Evolutionary conservation across 2,329 filamentous ascomycete genomes (phyloP), one percentile per base, ranked within the genome.

Genomic region (Dactylellina leptospora): DNA sequence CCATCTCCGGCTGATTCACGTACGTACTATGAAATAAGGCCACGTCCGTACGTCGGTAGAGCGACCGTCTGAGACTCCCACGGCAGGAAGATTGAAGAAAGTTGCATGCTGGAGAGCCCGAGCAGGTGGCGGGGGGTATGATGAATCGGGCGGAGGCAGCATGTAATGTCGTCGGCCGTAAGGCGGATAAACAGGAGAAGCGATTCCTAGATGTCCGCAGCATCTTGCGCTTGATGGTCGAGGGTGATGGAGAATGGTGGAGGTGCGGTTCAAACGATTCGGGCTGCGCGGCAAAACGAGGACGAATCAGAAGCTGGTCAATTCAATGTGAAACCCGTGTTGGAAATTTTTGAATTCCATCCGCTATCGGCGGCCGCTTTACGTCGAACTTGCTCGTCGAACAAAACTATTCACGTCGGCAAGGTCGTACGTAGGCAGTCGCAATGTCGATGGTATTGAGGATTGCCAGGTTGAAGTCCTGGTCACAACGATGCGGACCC

Each of bases 1-100:
- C 38, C 33, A 13, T 53, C 45, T n/a, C 33, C 22, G 47, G 56
- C 23, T 38, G 18, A 42, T 50, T 36, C 42, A 72, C 68, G 28
- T 64, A 72, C 68, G 53, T 72, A 72, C 68, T 72, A 55, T 72
- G 68, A 30, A 72, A 62, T 40, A 20, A 64, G 36, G 50, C 53
- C 11, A 40, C 45, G 1, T 40, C 18, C 13, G 2, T 40, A 5
- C 18, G 40, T 5, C 10, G 27, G 16, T 28, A n/a, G n/a, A n/a
- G n/a, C n/a, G n/a, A n/a, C n/a, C n/a, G n/a, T n/a, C n/a, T n/a
- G n/a, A n/a, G n/a, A 28, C 25, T 20, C 18, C 30, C 55, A 8
- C 55, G 47, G n/a, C 11, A 36, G 36, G 11, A 20, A 13, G 28
- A 9, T 30, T 27, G 25, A 18, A 25, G 28, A 2, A 22, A 27